Evolutionary conservation across 495 filamentous ascomycete genomes (phyloP).

Genomic region (Aspergillus ellipticus): DNA sequence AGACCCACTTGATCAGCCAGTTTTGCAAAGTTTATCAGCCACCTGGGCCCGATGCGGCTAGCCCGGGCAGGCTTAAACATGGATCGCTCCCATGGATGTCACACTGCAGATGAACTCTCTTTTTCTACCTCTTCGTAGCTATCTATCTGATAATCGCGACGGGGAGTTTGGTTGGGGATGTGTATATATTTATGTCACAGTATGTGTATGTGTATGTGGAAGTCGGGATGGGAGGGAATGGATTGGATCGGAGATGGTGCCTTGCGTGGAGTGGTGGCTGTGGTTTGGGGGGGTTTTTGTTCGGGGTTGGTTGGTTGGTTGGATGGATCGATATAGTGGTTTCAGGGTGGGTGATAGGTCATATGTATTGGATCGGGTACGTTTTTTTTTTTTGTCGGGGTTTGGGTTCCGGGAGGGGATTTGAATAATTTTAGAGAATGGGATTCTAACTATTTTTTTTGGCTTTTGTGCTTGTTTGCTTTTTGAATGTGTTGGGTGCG

Average conservation of each 20-base stretch:
- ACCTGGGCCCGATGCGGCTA: conserved; percentile 27
- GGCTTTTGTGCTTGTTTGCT: neutral
- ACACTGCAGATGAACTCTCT: conserved; percentile 12
- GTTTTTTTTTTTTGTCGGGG: no score
- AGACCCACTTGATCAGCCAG: conserved; percentile 28
- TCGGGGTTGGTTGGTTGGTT: no score
- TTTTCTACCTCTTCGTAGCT: neutral
- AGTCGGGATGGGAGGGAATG: neutral
- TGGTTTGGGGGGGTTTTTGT: no score
- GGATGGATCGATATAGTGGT: no score
- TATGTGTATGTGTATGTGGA: no score
- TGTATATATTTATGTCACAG: no score
- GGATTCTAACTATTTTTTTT: neutral
- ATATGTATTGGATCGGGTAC: no score
- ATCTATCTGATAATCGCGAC: neutral
- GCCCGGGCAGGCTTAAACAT: conserved; percentile 15
- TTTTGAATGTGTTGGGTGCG: no score
- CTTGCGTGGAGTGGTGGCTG: neutral
- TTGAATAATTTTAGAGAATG: neutral
- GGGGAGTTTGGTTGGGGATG: no score
- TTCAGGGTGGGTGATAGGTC: neutral
- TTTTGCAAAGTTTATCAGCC: conserved; percentile 30
- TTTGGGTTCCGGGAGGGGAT: neutral
- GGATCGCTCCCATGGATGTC: conserved; percentile 17
- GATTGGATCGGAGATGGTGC: neutral